Conservation (phyloP, 768 basidiomycete genomes). For the Plicaturopsis crispa region DNA sequence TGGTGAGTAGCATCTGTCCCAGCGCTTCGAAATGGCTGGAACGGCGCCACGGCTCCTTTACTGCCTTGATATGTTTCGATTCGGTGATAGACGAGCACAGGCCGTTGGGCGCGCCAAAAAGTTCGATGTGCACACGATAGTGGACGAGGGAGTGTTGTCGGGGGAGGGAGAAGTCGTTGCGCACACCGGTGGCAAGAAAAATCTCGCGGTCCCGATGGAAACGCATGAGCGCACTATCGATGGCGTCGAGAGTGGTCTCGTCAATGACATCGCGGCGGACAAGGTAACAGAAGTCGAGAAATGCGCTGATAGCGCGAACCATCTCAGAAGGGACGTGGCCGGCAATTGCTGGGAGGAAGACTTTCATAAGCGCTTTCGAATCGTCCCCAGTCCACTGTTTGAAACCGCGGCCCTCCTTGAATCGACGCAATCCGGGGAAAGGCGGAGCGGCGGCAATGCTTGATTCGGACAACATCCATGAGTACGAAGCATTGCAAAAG, state of each 20-base stretch:
- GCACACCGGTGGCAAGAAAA: conserved; percentile 11
- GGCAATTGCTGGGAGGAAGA: conserved; percentile 19
- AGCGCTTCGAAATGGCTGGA: conserved; percentile 23
- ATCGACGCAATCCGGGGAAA: conserved; percentile 19
- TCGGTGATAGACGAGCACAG: conserved; percentile 30
- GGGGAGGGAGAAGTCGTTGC: conserved; percentile 16
- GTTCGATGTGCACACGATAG: conserved; percentile 14
- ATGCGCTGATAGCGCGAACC: conserved; percentile 14
- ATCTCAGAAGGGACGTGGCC: conserved; percentile 19
- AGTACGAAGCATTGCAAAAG: neutral
- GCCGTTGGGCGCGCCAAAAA: conserved; percentile 25
- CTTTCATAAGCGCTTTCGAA: conserved; percentile 32
- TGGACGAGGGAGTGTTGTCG: conserved; percentile 25
- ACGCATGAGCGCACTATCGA: conserved; percentile 9
- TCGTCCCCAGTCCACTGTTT: conserved; percentile 33
- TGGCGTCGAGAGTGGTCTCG: conserved; percentile 10
- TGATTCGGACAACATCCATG: neutral
- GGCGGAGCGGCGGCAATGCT: conserved; percentile 20
- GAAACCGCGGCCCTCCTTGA: conserved; percentile 22
- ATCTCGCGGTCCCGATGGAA: conserved; percentile 17
- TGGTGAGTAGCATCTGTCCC: conserved; percentile 27
- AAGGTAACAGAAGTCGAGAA: conserved; percentile 26
- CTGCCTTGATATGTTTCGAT: conserved; percentile 25
- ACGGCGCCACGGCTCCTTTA: conserved; percentile 26
- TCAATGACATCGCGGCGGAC: conserved; percentile 10